Conservation (phyloP, 208 protist genomes). For the Zelonia costaricensis region DNA sequence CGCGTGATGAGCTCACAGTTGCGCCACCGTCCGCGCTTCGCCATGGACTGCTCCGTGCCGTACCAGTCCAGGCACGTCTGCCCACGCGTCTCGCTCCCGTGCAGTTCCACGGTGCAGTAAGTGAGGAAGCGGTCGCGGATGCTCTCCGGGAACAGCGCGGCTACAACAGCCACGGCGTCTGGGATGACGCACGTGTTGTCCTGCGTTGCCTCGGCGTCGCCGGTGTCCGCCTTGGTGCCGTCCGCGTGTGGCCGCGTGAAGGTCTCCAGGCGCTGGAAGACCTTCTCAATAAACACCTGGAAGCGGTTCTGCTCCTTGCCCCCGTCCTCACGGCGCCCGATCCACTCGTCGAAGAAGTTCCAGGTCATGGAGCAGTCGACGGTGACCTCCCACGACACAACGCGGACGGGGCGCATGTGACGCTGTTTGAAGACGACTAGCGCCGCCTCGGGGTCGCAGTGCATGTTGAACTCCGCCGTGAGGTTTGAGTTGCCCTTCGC, state of each 20-base stretch:
- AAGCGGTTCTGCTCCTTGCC: conserved; percentile 40
- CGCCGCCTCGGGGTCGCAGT: conserved; percentile 87
- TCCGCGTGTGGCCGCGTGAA: conserved; percentile 70
- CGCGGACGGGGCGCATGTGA: conserved; percentile 45
- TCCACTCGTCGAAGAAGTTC: conserved; percentile 73
- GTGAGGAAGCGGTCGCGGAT: conserved; percentile 67
- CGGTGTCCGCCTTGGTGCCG: conserved; percentile 69
- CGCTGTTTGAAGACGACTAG: conserved; percentile 73
- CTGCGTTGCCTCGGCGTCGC: conserved; percentile 73
- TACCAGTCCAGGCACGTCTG: conserved; percentile 83
- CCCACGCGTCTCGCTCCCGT: conserved; percentile 70
- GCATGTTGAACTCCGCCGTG: conserved; percentile 85
- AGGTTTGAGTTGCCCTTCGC: conserved; percentile 84
- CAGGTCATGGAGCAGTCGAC: conserved; percentile 80
- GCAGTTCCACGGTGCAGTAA: conserved; percentile 72
- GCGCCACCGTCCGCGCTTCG: conserved; percentile 74
- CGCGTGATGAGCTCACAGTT: conserved; percentile 71
- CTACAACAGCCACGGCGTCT: conserved; percentile 74
- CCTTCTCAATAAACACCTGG: conserved; percentile 71
- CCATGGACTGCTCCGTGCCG: conserved; percentile 86
- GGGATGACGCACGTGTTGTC: conserved; percentile 84
- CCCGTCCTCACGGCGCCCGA: conserved; percentile 25
- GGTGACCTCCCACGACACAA: conserved; percentile 81
- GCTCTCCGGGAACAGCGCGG: conserved; percentile 52
- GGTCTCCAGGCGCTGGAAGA: conserved; percentile 70